A percentile compares a stretch with the other conserved stretches of the same genome.
phyloP scores from a whole-genome alignment of 2,329 filamentous ascomycete species.

The Aspergillus carbonarius region DNA sequence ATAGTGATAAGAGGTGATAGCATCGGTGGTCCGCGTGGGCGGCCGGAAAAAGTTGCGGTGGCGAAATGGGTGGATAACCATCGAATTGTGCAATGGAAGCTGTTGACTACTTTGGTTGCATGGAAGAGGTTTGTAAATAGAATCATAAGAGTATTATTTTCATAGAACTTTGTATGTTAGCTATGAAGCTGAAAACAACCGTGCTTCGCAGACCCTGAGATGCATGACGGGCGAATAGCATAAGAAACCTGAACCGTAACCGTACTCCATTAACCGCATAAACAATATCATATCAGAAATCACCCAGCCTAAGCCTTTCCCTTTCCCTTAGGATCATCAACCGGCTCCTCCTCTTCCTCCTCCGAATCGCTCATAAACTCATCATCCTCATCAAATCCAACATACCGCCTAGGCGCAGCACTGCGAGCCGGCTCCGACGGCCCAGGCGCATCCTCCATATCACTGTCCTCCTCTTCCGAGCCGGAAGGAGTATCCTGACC shows the following conservation, averaged over 20 bases:
- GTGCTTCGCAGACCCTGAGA: neutral
- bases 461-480: slow-evolving; percentile 38
- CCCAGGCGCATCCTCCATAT: slow-evolving; percentile 29
- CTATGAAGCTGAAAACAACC: neutral
- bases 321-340: slow-evolving; percentile 31
- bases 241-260: slow-evolving; percentile 2
- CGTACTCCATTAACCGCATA: slow-evolving; percentile 2
- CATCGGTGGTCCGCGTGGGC: slow-evolving; percentile 16
- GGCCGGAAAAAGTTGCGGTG: slow-evolving; percentile 19
- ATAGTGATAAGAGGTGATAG: slow-evolving; percentile 21
- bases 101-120: no score
- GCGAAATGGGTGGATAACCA: slow-evolving; percentile 8
- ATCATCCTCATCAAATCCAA: slow-evolving; percentile 51
- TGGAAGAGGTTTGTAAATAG: no score
- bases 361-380: slow-evolving; percentile 48
- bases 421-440: slow-evolving; percentile 28
- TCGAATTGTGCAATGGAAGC: no score
- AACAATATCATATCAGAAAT: neutral
- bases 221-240: neutral
- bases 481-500: slow-evolving; percentile 31
- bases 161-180: neutral
- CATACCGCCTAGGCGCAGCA: slow-evolving; percentile 37
- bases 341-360: slow-evolving; percentile 29
- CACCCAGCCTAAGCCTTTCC: slow-evolving; percentile 37
- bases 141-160: neutral